Evolutionary conservation across 371 early-diverging fungal species (phyloP).

Genomic region (Mortierella sp.): DNA sequence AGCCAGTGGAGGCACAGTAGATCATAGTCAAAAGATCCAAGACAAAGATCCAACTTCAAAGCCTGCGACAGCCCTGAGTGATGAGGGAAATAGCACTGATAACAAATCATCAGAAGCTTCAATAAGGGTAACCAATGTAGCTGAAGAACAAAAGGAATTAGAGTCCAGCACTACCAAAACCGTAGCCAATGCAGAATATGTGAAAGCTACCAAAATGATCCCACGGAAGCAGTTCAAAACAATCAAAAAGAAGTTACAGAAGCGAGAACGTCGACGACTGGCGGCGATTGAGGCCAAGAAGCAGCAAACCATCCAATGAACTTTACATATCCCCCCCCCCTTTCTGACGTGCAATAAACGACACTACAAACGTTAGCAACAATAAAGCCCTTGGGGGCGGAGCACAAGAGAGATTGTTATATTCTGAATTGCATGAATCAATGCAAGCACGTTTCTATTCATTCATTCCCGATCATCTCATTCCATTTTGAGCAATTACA

Average conservation of each 20-base stretch:
- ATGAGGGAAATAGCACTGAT: background rate
- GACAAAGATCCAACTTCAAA: background rate
- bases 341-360: background rate
- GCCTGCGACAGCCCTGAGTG: background rate
- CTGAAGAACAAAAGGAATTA: background rate
- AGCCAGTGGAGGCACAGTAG: background rate
- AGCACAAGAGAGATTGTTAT: too few species aligned
- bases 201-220: background rate
- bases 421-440: too few species aligned
- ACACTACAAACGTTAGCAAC: too few species aligned
- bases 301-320: conserved; percentile 8
- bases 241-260: conserved; percentile 27
- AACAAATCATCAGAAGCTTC: background rate
- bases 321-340: background rate
- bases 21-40: background rate
- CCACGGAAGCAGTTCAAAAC: conserved; percentile 23
- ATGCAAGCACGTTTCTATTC: too few species aligned
- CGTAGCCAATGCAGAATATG: background rate
- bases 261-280: conserved; percentile 16
- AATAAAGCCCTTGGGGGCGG: too few species aligned
- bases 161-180: background rate
- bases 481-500: too few species aligned
- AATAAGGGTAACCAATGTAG: background rate
- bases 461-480: too few species aligned
- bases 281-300: conserved; percentile 10